These are phyloP conservation scores for Eugenia klotzschiana DNA, from an alignment of 441 rosid genomes.

Conservation along the genomic window DNA sequence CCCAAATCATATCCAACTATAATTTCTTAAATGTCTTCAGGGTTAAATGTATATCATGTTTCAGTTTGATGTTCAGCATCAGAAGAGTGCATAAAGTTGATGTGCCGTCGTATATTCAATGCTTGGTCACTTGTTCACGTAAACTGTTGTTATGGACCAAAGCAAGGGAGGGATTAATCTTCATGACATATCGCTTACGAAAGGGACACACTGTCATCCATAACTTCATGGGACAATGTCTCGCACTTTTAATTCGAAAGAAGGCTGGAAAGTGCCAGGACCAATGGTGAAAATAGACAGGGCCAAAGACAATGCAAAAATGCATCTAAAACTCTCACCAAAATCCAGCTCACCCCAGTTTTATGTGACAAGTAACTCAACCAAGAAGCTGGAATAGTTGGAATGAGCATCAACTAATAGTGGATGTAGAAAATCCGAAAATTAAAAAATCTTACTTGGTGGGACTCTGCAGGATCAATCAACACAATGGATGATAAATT, in stretches of 20 bases:
- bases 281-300: neutral
- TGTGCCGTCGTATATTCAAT: neutral
- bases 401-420: neutral
- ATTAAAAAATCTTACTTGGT: conserved; percentile 25
- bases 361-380: neutral
- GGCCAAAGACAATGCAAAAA: neutral
- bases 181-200: neutral
- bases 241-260: neutral
- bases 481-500: conserved; percentile 31
- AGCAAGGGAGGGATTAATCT: neutral
- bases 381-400: neutral
- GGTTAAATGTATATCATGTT: neutral
- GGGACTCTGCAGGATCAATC: conserved; percentile 20
- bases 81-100: neutral
- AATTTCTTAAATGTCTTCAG: neutral
- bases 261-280: neutral
- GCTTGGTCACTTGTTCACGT: neutral
- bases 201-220: neutral
- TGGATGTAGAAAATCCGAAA: neutral
- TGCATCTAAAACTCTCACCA: neutral
- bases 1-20: neutral
- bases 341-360: neutral
- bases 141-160: neutral
- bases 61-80: neutral
- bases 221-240: neutral